Percentiles rank a stretch among this genome's conserved stretches.
Evolutionary conservation across 306 rosid species (phyloP).

Genomic region (Malus fusca): DNA sequence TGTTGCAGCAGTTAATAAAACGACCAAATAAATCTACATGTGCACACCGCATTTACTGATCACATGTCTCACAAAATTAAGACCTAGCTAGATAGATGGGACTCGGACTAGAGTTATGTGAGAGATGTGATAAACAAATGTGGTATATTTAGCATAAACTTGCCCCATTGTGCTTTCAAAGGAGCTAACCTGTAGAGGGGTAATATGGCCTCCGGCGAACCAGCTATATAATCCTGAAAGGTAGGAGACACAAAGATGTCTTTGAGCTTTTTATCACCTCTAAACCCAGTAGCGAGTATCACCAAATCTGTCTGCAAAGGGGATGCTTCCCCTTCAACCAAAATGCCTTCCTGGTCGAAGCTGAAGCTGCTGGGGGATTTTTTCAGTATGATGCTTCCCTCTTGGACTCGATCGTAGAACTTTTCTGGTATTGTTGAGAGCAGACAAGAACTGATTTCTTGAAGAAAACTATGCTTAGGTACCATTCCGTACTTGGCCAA

Average conservation of each 20-base stretch:
- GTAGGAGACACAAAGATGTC: slow-evolving; percentile 43
- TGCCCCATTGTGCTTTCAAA: no score
- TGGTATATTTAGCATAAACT: not conserved
- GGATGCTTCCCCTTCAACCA: slow-evolving; percentile 34
- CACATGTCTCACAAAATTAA: not conserved
- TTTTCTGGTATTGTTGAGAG: slow-evolving; percentile 35
- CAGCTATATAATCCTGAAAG: slow-evolving; percentile 35
- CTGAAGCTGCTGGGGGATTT: slow-evolving; percentile 33
- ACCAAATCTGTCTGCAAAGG: slow-evolving; percentile 41
- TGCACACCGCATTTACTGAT: not conserved
- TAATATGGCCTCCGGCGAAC: slow-evolving; percentile 23
- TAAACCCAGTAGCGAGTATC: slow-evolving; percentile 55
- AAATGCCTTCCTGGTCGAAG: slow-evolving; percentile 44
- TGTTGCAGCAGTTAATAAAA: not conserved
- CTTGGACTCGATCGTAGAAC: slow-evolving; percentile 49
- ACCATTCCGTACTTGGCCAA: slow-evolving; percentile 60
- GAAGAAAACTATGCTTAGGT: slow-evolving; percentile 47
- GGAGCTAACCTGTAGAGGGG: slow-evolving; percentile 53
- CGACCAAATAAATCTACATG: not conserved
- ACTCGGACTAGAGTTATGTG: no score
- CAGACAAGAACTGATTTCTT: slow-evolving; percentile 38
- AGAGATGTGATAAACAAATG: not conserved
- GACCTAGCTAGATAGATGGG: not conserved
- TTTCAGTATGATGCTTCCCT: slow-evolving; percentile 56
- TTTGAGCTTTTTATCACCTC: slow-evolving; percentile 56